Conservation (phyloP, 495 filamentous ascomycete genomes). For the Astrocystis sublimbata region DNA sequence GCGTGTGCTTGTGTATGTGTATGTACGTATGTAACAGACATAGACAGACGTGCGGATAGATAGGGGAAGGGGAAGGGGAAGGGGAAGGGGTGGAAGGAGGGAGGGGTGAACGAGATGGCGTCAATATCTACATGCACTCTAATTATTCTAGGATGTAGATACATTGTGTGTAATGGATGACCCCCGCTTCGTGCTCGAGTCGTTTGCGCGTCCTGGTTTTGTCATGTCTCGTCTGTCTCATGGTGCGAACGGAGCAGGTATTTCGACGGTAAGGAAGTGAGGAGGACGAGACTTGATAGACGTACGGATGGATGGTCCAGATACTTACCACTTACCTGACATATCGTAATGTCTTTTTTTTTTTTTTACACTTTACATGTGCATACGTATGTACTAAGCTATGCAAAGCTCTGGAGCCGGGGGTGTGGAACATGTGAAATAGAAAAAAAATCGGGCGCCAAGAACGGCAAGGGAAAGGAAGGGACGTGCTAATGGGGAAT, state of each 20-base stretch:
- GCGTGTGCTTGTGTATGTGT: too few species aligned
- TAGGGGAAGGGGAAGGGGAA: neutral
- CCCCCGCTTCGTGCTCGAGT: neutral
- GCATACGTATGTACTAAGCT: too few species aligned
- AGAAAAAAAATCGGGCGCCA: neutral
- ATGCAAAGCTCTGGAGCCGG: neutral
- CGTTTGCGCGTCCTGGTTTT: neutral
- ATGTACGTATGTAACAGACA: slow-evolving; percentile 12
- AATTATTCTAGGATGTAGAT: slow-evolving; percentile 1
- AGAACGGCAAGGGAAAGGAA: neutral
- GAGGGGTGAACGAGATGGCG: neutral
- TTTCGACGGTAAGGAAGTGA: neutral
- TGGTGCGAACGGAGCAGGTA: slow-evolving; percentile 10
- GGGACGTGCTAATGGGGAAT: neutral
- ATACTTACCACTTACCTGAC: too few species aligned
- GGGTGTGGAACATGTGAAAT: too few species aligned
- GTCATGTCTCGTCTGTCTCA: neutral
- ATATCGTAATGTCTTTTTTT: too few species aligned
- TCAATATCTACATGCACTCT: slow-evolving; percentile 2
- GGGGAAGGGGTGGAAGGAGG: neutral
- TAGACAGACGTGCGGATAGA: neutral
- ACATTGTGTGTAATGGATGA: neutral
- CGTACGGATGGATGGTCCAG: too few species aligned
- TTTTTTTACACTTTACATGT: too few species aligned
- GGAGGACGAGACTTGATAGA: slow-evolving; percentile 8